Base-by-base conservation (phyloP, 106 monocot species). In the Platanthera guangdongensis region DNA sequence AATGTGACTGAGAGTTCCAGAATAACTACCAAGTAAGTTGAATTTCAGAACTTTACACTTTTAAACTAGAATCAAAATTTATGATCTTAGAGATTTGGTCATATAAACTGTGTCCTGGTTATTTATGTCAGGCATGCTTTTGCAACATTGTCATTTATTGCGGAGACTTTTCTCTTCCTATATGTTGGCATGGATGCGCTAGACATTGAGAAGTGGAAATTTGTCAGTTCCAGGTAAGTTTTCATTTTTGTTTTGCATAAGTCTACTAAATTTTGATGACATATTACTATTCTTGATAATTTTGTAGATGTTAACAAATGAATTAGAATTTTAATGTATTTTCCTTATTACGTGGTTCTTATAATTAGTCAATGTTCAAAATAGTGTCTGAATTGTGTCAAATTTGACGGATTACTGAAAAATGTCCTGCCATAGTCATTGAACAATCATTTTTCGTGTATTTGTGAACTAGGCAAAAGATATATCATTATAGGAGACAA, bases 151-250 rank as follows among this genome's bases (percentile, higher is more conserved):
- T 99, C 97, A 60, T 94, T 94, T 88, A 99, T 99, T 76, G 85
- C 97, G 30, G 97, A 99, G 85, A 94, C 75, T 25, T 94, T 91
- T 73, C 88, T 99, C 67, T 99, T 99, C 76, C 89, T 99, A 30
- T 99, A 99, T 85, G 97, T 99, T 71, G 97, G 97, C 46, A 99
- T 99, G 97, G 97, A 99, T 90, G 94, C 94, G 73, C 76, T 99
- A 74, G 97, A 99, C 76, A 99, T 99, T 63, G 97, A 99, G 69
- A 99, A 99, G 79, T 99, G 97, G 97, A 85, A 69, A 77, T 85
- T 89, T 85, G 87, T 87, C 39, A 88, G 89, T 64, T 81, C 90
- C 76, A 99, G 93, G 97, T 99, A 72, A n/a, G n/a, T 19, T 8
- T 19, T 72, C 3, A 50, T 72, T 51, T 13, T 25, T 72, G 46